These are phyloP conservation scores for Amanita subjunquillea DNA, from an alignment of 768 basidiomycete species.

Conservation along the genomic window DNA sequence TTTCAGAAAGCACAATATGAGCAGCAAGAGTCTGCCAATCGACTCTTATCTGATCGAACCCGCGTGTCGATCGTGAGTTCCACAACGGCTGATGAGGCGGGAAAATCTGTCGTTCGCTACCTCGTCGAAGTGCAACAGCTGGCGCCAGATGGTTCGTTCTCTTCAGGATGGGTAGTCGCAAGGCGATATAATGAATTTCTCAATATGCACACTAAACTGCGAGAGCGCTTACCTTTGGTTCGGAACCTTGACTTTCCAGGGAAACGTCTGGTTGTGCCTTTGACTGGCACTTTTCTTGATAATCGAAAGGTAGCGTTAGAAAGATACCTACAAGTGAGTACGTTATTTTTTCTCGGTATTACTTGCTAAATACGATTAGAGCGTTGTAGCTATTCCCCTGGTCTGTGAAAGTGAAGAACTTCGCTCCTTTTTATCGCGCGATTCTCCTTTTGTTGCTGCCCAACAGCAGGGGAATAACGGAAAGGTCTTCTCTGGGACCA, in stretches of 20 bases:
- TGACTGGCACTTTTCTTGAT: conserved; percentile 86
- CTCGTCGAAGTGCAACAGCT: conserved; percentile 88
- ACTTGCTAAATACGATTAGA: conserved; percentile 30
- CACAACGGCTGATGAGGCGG: conserved; percentile 71
- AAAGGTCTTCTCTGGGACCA: conserved; percentile 49
- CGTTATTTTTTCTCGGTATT: background rate
- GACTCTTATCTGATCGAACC: conserved; percentile 76
- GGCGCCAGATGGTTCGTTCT: conserved; percentile 64
- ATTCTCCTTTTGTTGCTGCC: conserved; percentile 70
- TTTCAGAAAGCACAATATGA: conserved; percentile 94
- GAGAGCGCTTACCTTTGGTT: conserved; percentile 61
- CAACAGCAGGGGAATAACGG: conserved; percentile 27
- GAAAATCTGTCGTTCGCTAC: conserved; percentile 87
- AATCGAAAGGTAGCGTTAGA: conserved; percentile 69
- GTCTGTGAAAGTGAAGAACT: conserved; percentile 80
- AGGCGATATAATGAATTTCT: conserved; percentile 93
- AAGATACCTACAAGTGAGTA: conserved; percentile 78
- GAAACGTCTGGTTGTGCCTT: conserved; percentile 81
- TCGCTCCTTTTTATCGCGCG: conserved; percentile 77
- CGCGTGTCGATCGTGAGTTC: conserved; percentile 79
- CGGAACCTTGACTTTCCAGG: conserved; percentile 82
- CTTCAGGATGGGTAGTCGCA: conserved; percentile 89
- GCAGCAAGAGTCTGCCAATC: conserved; percentile 87
- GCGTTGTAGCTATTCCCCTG: conserved; percentile 57
- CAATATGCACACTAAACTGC: conserved; percentile 76